phyloP scores from a whole-genome alignment of 768 basidiomycete genomes.

The Tulasnella sp. region DNA sequence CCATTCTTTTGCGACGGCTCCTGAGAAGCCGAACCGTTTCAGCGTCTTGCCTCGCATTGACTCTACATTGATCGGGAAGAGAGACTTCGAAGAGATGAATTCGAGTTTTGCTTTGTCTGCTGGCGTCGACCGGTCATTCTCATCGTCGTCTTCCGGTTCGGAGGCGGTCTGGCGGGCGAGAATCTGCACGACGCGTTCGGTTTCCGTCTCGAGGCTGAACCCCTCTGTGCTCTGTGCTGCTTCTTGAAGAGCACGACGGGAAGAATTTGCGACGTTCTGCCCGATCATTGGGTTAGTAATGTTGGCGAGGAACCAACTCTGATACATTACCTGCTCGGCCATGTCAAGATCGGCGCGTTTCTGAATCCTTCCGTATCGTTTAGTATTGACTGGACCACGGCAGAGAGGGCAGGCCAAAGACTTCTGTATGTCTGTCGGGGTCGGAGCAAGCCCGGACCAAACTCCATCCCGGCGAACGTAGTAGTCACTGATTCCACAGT shows the following conservation, averaged over 20 bases:
- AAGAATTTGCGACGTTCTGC: constrained; percentile 7
- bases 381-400: constrained; percentile 42
- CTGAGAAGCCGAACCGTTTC: not conserved
- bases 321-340: constrained; percentile 33
- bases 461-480: constrained; percentile 33
- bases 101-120: not conserved
- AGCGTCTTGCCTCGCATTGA: not conserved
- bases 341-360: constrained; percentile 56
- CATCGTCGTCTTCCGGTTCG: not conserved
- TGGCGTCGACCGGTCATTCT: not conserved
- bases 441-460: constrained; percentile 36
- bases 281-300: not conserved
- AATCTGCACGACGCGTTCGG: not conserved
- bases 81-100: not conserved
- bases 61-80: not conserved
- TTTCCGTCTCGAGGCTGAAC: not conserved
- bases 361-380: constrained; percentile 47
- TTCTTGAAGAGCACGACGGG: not conserved
- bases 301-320: not conserved
- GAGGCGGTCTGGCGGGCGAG: not conserved
- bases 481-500: constrained; percentile 38
- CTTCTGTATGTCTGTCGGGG: constrained; percentile 29
- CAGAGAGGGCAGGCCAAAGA: constrained; percentile 54
- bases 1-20: not conserved
- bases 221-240: not conserved